These are phyloP conservation scores for Diphasiastrum complanatum DNA, from an alignment of 83 land plant species.

Conservation along the genomic window DNA sequence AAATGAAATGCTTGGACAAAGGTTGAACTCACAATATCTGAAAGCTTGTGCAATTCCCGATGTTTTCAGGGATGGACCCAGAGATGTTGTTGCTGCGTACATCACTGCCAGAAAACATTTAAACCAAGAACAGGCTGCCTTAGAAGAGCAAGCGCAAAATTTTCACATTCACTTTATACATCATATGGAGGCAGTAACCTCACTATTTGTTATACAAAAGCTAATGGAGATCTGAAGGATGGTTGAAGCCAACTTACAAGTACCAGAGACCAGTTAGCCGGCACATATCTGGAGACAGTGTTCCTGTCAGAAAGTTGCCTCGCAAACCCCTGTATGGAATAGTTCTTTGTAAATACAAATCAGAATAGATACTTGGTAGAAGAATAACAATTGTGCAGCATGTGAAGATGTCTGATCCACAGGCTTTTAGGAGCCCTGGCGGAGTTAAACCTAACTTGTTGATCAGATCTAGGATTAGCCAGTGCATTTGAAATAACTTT, in stretches of 20 bases:
- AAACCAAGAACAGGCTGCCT: neutral
- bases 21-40: constrained; percentile 97
- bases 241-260: constrained; percentile 56
- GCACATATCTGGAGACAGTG: constrained; percentile 88
- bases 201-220: neutral
- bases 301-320: constrained; percentile 70
- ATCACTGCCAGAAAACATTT: constrained; percentile 48
- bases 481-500: neutral
- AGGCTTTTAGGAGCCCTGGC: too few relatives aligned
- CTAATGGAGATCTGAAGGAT: neutral
- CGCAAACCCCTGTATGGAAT: constrained; percentile 61
- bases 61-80: constrained; percentile 68
- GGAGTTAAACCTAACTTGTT: too few relatives aligned
- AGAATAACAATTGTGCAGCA: neutral
- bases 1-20: too few relatives aligned
- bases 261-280: constrained; percentile 90
- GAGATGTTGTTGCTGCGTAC: constrained; percentile 87
- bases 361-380: neutral
- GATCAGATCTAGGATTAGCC: neutral
- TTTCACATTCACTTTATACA: neutral
- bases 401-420: too few relatives aligned
- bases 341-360: neutral
- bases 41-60: constrained; percentile 91
- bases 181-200: neutral
- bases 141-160: neutral